Evolutionary conservation across 371 early-diverging fungal species (phyloP), one percentile per base, ranked within the genome.

Genomic region (Mucor piriformis): DNA sequence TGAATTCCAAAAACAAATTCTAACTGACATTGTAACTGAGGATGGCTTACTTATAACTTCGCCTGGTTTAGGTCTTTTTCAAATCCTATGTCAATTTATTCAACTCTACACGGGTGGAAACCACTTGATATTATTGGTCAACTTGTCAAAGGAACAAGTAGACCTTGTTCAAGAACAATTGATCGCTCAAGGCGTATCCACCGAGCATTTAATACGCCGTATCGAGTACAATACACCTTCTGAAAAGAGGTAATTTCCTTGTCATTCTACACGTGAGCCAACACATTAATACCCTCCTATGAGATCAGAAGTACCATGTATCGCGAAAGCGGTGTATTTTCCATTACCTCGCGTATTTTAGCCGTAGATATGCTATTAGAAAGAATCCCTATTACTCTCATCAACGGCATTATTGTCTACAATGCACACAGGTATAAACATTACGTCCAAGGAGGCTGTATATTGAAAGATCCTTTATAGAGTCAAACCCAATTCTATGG

Each of bases 301-400:
- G 48, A 18, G 18, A 23, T 13, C 33, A 69, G 91, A 89, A 59
- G 71, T 5, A 82, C 76, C 10, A 66, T 94, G 56, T 97, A 97
- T 74, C 81, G 87, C 2, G 64, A 72, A 27, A 95, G 99, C 46
- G 99, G 99, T 7, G 81, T 98, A 4, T 77, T 98, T 57, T 84
- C 93, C 5, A 81, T 92, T 24, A 94, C 98, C 1, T 89, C 96
- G 16, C 83, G 95, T 32, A 94, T 97, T 40, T 73, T 99, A 24
- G 88, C 95, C n/a, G 95, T 96, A 34, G 99, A 99, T 71, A 78
- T 99, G 77, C 73, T 99, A 29, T 88, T 90, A 57, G 80, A 86
- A 12, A 78, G 89, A 27, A 76, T 98, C 1, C 94, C 97, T 2
- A 61, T 76, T 2, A 71, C 91, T 50, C 70, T 91, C 20, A 83